These are phyloP conservation scores for Xylaria scruposa DNA, from an alignment of 495 filamentous ascomycete species.

Conservation along the genomic window DNA sequence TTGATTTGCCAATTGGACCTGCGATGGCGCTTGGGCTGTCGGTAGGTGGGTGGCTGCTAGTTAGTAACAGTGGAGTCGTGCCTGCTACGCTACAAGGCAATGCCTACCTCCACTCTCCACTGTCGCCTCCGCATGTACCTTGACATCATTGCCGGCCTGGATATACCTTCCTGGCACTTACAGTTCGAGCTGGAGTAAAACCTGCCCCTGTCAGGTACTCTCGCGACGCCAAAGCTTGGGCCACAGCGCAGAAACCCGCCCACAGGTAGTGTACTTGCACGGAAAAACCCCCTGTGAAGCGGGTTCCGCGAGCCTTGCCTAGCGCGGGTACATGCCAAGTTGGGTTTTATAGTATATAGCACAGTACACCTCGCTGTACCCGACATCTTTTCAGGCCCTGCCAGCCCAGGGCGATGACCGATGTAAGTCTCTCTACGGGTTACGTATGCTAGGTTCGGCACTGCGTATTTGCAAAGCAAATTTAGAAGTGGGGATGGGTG, in stretches of 20 bases:
- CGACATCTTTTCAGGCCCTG: not conserved
- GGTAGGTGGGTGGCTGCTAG: constrained; percentile 11
- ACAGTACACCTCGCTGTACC: not conserved
- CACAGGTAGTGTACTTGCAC: too few relatives aligned
- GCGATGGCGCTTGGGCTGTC: constrained; percentile 26
- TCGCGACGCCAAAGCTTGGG: too few relatives aligned
- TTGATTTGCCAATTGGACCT: constrained; percentile 32
- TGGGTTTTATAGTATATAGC: too few relatives aligned
- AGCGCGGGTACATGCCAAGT: too few relatives aligned
- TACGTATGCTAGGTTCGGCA: not conserved
- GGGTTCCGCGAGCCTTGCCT: too few relatives aligned
- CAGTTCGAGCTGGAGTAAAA: too few relatives aligned
- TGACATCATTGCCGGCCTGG: not conserved
- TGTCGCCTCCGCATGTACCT: not conserved
- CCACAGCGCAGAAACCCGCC: too few relatives aligned
- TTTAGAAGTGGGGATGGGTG: not conserved
- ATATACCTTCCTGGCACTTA: not conserved
- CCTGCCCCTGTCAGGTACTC: too few relatives aligned
- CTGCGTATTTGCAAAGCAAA: not conserved
- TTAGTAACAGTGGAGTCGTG: constrained; percentile 4
- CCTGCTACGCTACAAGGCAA: constrained; percentile 9
- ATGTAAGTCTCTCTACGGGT: not conserved
- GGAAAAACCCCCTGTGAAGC: too few relatives aligned
- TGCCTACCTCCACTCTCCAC: not conserved
- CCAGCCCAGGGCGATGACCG: not conserved